Evolutionary conservation across 768 basidiomycete genomes (phyloP).

Genomic region (Lentinula lateritia): DNA sequence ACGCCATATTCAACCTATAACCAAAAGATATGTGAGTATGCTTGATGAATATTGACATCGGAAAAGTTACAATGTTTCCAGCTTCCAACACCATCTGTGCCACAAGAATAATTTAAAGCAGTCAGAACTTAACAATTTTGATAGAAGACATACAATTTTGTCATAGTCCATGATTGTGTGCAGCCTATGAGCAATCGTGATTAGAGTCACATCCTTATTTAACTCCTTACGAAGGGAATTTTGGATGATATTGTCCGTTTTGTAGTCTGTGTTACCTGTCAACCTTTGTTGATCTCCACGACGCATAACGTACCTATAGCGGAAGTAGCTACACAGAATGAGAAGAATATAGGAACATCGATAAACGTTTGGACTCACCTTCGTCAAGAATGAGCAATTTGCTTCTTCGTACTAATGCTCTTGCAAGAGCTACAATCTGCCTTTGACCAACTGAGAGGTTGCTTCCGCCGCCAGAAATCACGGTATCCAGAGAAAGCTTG

Average conservation of each 20-base stretch:
- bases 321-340: slow-evolving; percentile 15
- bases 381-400: slow-evolving; percentile 53
- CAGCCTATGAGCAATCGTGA: slow-evolving; percentile 39
- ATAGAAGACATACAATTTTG: slow-evolving; percentile 18
- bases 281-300: background rate
- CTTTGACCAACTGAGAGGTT: slow-evolving; percentile 73
- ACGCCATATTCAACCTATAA: slow-evolving; percentile 1
- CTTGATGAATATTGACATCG: background rate
- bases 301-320: slow-evolving; percentile 13
- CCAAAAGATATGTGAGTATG: background rate
- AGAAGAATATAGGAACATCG: background rate
- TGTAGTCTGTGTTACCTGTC: slow-evolving; percentile 12
- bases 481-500: slow-evolving; percentile 45
- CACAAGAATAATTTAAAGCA: too few relatives aligned
- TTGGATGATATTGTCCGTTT: slow-evolving; percentile 41
- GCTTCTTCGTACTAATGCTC: slow-evolving; percentile 47
- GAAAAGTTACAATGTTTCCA: slow-evolving; percentile 27
- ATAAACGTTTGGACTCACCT: slow-evolving; percentile 41
- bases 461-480: slow-evolving; percentile 54
- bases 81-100: slow-evolving; percentile 36
- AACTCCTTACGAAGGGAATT: slow-evolving; percentile 31
- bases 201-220: slow-evolving; percentile 31
- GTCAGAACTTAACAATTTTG: slow-evolving; percentile 11
- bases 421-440: slow-evolving; percentile 58
- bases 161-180: slow-evolving; percentile 28